Evolutionary conservation across 108 stramenopile genomes (phyloP), one percentile per base, ranked within the genome.

Genomic region (Cyclotella atomus): DNA sequence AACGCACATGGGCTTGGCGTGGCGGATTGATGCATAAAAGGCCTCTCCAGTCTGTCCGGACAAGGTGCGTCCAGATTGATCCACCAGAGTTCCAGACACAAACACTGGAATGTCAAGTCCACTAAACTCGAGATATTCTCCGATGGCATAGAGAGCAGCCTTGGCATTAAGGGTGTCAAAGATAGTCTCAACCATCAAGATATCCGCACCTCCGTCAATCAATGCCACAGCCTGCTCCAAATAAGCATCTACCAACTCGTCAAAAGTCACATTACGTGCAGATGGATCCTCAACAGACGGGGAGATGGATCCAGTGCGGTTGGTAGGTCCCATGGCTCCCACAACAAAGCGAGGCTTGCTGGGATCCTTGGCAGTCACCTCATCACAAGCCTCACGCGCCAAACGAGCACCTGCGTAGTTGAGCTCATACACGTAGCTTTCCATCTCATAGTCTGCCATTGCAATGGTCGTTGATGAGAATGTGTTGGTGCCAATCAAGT

Each of bases 151-250:
- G 65, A 97, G 72, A 15, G 97, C 98, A 28, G 97, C 98, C 92
- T 98, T 98, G 64, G 98, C 97, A 71, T 98, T 98, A 73, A 97
- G 84, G 0, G 98, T 99, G 68, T 99, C 98, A 75, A 98, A 99
- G 70, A 99, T 98, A 9, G 98, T 99, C 90, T 98, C 98, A 2
- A 99, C 96, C 84, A 99, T 97, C 77, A 99, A 77, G 72, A 98
- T 92, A 71, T 99, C 98, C 38, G 88, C 68, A 38, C 97, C 98
- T 24, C 97, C 98, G 70, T 98, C 98, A 73, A 97, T 78, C 70
- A 99, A 80, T n/a, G 91, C 97, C 38, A 95, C 95, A 41, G 91
- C 79, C 82, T 98, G 95, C 83, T 97, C 95, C 59, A 96, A 91
- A 88, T 99, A 99, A 17, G 98, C 89, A 53, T 89, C 93, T 38